Evolutionary conservation across 1,139 yeast species (phyloP).

Genomic region (Yamadazyma kanchanaburiensis): DNA sequence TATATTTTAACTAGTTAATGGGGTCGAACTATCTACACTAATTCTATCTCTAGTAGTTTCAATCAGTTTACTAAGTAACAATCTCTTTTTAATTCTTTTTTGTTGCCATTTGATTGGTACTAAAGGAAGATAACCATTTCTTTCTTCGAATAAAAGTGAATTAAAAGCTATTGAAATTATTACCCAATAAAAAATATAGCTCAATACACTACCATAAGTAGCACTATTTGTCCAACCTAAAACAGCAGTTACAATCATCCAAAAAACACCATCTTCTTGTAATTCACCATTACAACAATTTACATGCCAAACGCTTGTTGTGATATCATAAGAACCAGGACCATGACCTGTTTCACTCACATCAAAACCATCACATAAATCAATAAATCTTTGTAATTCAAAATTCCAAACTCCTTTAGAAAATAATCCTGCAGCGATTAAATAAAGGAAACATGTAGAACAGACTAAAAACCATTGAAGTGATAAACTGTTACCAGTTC

Average conservation of each 20-base stretch:
- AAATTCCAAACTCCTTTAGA: constrained; percentile 47
- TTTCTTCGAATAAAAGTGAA: constrained; percentile 54
- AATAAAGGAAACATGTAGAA: constrained; percentile 40
- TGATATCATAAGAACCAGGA: constrained; percentile 44
- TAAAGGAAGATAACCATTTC: constrained; percentile 55
- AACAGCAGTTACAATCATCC: constrained; percentile 46
- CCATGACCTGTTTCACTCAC: constrained; percentile 49
- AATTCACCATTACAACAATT: constrained; percentile 45
- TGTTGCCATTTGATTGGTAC: constrained; percentile 62
- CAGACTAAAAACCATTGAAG: constrained; percentile 38
- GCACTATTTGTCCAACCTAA: constrained; percentile 52
- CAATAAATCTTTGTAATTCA: constrained; percentile 39
- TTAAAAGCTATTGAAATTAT: constrained; percentile 22
- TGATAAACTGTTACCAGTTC: constrained; percentile 42
- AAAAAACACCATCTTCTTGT: constrained; percentile 42
- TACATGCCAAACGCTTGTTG: constrained; percentile 43
- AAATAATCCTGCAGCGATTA: constrained; percentile 45
- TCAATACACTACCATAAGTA: constrained; percentile 41
- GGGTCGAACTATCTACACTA: constrained; percentile 29
- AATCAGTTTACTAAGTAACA: constrained; percentile 5
- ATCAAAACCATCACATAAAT: constrained; percentile 41
- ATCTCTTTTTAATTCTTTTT: constrained; percentile 48
- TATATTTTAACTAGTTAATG: constrained; percentile 14
- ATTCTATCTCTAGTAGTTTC: constrained; percentile 10
- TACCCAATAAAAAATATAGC: constrained; percentile 38